Base-by-base conservation (phyloP, 257 asterid species). In the Datura wrightii region DNA sequence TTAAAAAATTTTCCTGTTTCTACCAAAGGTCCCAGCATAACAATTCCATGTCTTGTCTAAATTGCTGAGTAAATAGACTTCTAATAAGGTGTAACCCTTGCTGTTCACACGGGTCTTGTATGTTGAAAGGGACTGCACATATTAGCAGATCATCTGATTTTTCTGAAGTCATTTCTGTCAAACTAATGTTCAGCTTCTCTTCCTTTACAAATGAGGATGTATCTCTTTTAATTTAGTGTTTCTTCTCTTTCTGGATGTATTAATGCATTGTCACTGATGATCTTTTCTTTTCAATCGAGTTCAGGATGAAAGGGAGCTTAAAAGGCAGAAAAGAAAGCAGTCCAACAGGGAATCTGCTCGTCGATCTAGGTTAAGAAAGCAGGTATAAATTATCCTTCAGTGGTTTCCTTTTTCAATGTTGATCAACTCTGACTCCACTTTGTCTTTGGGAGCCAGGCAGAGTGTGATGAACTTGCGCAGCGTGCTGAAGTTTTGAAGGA, bases 331-430 rank as follows among this genome's bases (percentile, higher is more conserved):
- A 92, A 91, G 96, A 88, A 93, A 95, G 89, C 98, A 92, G 90
- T 94, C 97, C 14, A 94, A 94, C 85, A 87, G 97, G 91, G 98
- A 94, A 90, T 95, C 98, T 83, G 97, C 98, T 83, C 98, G 96
- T 16, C 89, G 97, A 50, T 95, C 98, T 81, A 91, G 98, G 89
- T 87, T 92, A 88, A 95, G 97, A 85, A 94, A 94, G 87, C 97
- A 95, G 97, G 98, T 95, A 85, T 31, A 14, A 36, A 16, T 50
- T 83, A 46, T 24, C 78, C 41, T 39, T 80, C 63, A 55, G 83
- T 34, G 71, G 55, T 62, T 67, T 72, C 55, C 74, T 81, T 48
- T 46, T 54, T 46, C 24, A 36, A 63, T 58, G 44, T 18, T 31
- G 19, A 41, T 41, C 46, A 65, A 65, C 41, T 44, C 67, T 85